Evolutionary conservation across 2,329 filamentous ascomycete species (phyloP).

Genomic region (Xylariaceae sp.): DNA sequence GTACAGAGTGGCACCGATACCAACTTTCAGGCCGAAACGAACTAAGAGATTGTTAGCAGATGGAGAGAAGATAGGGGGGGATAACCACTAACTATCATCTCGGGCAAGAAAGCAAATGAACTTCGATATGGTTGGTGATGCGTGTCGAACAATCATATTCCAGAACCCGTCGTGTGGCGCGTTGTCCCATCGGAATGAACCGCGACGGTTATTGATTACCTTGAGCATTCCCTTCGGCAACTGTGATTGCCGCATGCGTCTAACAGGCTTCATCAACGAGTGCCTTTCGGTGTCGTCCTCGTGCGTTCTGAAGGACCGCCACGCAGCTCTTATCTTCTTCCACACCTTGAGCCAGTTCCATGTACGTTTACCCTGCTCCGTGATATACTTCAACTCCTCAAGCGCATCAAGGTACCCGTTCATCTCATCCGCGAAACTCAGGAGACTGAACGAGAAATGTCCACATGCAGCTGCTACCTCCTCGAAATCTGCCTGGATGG

Average conservation of each 20-base stretch:
- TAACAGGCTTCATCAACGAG: conserved; percentile 39
- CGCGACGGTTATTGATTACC: conserved; percentile 46
- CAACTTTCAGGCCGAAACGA: conserved; percentile 86
- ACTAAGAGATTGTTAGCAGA: conserved; percentile 35
- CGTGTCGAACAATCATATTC: conserved; percentile 39
- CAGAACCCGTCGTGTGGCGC: conserved; percentile 36
- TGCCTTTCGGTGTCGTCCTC: conserved; percentile 40
- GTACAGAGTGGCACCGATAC: conserved; percentile 81
- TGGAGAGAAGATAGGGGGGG: background rate
- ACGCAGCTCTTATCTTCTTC: conserved; percentile 38
- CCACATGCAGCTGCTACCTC: conserved; percentile 97
- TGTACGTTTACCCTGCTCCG: conserved; percentile 55
- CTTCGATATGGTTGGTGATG: conserved; percentile 44
- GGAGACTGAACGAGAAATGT: conserved; percentile 87
- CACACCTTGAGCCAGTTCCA: conserved; percentile 90
- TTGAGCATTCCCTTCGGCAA: conserved; percentile 53
- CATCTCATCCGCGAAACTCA: conserved; percentile 88
- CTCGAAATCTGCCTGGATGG: conserved; percentile 86
- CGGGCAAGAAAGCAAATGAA: conserved; percentile 45
- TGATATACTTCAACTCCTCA: conserved; percentile 73
- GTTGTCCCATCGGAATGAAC: conserved; percentile 53
- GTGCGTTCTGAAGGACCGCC: conserved; percentile 20
- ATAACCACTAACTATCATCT: conserved; percentile 45
- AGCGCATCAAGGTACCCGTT: conserved; percentile 75
- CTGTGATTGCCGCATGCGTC: conserved; percentile 48